phyloP scores from a whole-genome alignment of 345 rosid genomes.

The Arabis alpina region DNA sequence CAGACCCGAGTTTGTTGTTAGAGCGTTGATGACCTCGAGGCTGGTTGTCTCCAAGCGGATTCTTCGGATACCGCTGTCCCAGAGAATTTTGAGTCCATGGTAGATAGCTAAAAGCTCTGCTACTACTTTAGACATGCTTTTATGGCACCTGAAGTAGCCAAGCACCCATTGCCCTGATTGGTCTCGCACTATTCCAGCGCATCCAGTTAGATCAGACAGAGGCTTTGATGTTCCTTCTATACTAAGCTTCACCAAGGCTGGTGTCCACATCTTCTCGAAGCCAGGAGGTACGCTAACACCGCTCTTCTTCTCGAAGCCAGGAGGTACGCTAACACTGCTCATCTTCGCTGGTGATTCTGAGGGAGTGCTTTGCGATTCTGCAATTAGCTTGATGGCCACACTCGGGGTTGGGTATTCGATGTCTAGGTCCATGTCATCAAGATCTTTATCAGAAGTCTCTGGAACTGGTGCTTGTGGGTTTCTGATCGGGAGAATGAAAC shows the following conservation, averaged over 20 bases:
- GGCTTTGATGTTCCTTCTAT: conserved; percentile 40
- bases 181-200: conserved; percentile 56
- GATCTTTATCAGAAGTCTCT: conserved; percentile 2
- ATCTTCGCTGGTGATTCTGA: conserved; percentile 25
- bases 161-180: conserved; percentile 59
- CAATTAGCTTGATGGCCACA: conserved; percentile 16
- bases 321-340: conserved; percentile 27
- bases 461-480: conserved; percentile 1
- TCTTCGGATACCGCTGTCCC: conserved; percentile 52
- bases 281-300: conserved; percentile 36
- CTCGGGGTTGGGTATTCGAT: background rate
- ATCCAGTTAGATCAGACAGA: conserved; percentile 37
- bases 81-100: conserved; percentile 52
- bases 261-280: conserved; percentile 33
- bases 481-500: conserved; percentile 20
- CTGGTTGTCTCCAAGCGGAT: conserved; percentile 51
- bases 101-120: conserved; percentile 58
- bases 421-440: conserved; percentile 37
- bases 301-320: conserved; percentile 37
- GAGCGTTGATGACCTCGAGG: conserved; percentile 36
- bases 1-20: conserved; percentile 22
- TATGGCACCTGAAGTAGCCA: conserved; percentile 50
- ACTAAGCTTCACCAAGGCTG: conserved; percentile 54
- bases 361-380: conserved; percentile 1
- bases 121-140: conserved; percentile 22